phyloP scores from a whole-genome alignment of 257 asterid species.

The Prunella vulgaris region DNA sequence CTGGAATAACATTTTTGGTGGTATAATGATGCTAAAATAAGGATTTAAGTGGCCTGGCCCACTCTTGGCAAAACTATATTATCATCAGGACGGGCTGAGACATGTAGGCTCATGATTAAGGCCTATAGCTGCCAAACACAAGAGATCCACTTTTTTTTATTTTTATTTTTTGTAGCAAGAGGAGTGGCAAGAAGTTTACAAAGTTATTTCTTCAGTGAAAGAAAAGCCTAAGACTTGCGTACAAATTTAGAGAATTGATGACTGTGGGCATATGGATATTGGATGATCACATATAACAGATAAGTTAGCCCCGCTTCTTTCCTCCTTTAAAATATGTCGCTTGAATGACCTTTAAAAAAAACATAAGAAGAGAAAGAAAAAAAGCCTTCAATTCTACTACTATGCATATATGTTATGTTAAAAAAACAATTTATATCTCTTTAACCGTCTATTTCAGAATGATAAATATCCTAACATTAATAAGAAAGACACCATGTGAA shows the following conservation, averaged over 20 bases:
- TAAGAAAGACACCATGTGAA: not conserved
- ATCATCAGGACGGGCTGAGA: not conserved
- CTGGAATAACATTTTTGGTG: conserved; percentile 7
- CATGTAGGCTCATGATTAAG: not conserved
- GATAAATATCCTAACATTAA: not conserved
- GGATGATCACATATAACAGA: too few relatives aligned
- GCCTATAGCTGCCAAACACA: not conserved
- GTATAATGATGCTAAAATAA: not conserved
- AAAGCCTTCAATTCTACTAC: conserved; percentile 12
- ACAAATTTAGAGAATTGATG: not conserved
- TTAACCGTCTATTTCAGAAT: conserved; percentile 8
- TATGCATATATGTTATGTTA: not conserved
- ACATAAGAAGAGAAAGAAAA: not conserved
- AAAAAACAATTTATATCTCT: conserved; percentile 4
- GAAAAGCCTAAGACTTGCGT: not conserved
- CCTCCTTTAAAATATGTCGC: not conserved
- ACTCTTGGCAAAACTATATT: not conserved
- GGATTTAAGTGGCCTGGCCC: not conserved
- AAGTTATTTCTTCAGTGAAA: not conserved
- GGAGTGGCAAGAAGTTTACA: not conserved
- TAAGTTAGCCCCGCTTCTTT: too few relatives aligned
- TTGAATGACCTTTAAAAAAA: not conserved
- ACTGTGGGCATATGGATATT: not conserved
- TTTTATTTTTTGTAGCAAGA: conserved; percentile 2
- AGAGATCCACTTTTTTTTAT: not conserved